phyloP scores from a whole-genome alignment of 2,329 filamentous ascomycete genomes.

The Talaromyces sp. region DNA sequence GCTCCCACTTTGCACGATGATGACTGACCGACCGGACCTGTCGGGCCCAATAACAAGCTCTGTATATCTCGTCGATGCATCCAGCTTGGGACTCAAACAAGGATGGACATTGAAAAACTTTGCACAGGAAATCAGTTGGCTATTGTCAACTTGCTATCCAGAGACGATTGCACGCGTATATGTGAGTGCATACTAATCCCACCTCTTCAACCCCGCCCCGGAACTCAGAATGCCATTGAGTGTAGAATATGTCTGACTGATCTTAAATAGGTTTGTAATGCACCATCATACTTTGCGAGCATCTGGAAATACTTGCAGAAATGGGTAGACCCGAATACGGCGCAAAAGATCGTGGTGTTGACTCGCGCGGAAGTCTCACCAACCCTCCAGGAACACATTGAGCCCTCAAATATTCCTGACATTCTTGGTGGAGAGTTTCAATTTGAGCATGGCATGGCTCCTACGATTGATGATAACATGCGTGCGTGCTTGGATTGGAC shows the following conservation, averaged over 20 bases:
- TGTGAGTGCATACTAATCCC: background rate
- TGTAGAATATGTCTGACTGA: background rate
- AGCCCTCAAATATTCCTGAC: slow-evolving; percentile 23
- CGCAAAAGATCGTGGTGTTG: slow-evolving; percentile 27
- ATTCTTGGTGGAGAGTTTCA: slow-evolving; percentile 22
- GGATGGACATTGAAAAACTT: slow-evolving; percentile 25
- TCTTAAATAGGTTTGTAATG: slow-evolving; percentile 27
- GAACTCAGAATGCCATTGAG: too few species aligned
- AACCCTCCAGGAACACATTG: slow-evolving; percentile 17
- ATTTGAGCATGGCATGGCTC: slow-evolving; percentile 25
- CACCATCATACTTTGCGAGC: slow-evolving; percentile 24
- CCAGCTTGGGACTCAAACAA: slow-evolving; percentile 22
- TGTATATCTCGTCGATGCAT: slow-evolving; percentile 27
- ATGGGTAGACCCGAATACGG: slow-evolving; percentile 29
- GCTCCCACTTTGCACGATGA: slow-evolving; percentile 27
- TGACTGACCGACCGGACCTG: slow-evolving; percentile 11
- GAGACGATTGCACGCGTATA: slow-evolving; percentile 27
- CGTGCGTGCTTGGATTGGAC: slow-evolving; percentile 8
- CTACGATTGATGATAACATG: slow-evolving; percentile 17
- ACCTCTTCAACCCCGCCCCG: too few species aligned
- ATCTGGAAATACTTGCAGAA: slow-evolving; percentile 29
- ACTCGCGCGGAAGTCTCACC: slow-evolving; percentile 15
- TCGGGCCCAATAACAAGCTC: slow-evolving; percentile 13
- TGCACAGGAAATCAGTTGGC: slow-evolving; percentile 24
- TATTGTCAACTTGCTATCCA: slow-evolving; percentile 32